Base-by-base conservation (phyloP, 768 basidiomycete genomes). In the Termitomyces sp. region DNA sequence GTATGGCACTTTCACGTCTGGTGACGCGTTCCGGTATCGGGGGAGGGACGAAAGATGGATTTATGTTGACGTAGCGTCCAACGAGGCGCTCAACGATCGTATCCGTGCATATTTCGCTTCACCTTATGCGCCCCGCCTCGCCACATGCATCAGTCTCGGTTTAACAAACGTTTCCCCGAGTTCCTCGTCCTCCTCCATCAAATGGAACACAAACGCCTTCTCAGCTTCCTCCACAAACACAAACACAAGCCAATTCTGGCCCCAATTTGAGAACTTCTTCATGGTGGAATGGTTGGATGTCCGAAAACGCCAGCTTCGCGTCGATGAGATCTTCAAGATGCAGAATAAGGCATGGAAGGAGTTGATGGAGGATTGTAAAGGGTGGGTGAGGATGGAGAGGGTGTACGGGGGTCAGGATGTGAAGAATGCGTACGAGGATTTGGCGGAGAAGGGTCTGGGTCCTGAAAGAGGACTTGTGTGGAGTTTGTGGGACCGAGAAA, bases 261-360 rank as follows among this genome's bases (percentile, higher is more conserved):
- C 74, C 3, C 69, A 67, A 3, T 61, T 80, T 12, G 86, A 88
- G 64, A 71, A 72, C 15, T 90, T 90, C 69, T 90, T 90, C 72
- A 88, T 85, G 85, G 79, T 80, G 3, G 85, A 88, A 70, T 90
- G 89, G 89, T 75, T 90, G 2, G 76, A 80, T 46, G 74, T 79
- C 22, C 84, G 87, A 15, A 78, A 75, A 66, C 73, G 74, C 52
- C 78, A 86, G 62, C 72, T 88, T 1, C 70, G 80, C 0, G 64
- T 79, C 0, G 52, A 67, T 13, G 78, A 84, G 59, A 86, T 90
- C 53, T 77, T 79, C 45, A 58, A 57, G 11, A 67, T 81, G 63
- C 89, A 89, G 67, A 73, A 77, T 50, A 51, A 71, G 11, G 89
- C 85, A 7, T 90, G 88, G 88, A 73, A 68, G n/a, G 79, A 74